phyloP scores from a whole-genome alignment of 2,329 filamentous ascomycete species.

The Fusarium keratoplasticum region DNA sequence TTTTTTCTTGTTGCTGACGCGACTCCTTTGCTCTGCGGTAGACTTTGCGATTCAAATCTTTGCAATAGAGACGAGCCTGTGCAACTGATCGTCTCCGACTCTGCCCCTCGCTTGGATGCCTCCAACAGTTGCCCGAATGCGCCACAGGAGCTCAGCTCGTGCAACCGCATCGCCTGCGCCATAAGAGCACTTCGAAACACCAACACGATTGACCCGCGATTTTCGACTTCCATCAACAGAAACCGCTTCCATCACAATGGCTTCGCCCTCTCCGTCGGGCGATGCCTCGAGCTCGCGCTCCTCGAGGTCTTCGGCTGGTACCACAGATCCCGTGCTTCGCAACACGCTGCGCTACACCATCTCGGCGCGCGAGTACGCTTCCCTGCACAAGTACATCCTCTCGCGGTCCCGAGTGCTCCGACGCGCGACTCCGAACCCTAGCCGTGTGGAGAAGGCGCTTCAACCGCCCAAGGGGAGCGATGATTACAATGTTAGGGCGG shows the following conservation, averaged over 20 bases:
- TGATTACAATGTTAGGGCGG: constrained; percentile 76
- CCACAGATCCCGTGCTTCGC: constrained; percentile 77
- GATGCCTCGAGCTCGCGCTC: constrained; percentile 39
- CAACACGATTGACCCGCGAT: constrained; percentile 4
- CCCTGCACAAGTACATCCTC: constrained; percentile 84
- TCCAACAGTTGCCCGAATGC: constrained; percentile 38
- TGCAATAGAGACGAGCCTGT: neutral
- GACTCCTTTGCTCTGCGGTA: neutral
- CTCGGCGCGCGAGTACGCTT: constrained; percentile 84
- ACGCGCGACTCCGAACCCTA: constrained; percentile 66
- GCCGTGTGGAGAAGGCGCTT: constrained; percentile 60
- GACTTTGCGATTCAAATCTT: neutral
- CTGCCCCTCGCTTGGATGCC: constrained; percentile 36
- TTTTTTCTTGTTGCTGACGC: constrained; percentile 9
- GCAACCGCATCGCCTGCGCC: constrained; percentile 31
- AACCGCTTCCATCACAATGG: constrained; percentile 29
- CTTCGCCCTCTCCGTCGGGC: constrained; percentile 33
- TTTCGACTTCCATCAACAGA: neutral
- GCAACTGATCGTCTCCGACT: neutral
- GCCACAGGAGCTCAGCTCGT: constrained; percentile 42
- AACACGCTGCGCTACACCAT: constrained; percentile 91
- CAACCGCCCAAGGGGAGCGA: constrained; percentile 58
- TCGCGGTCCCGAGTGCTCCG: constrained; percentile 74
- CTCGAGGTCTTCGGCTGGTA: constrained; percentile 31
- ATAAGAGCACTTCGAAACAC: constrained; percentile 17